Evolutionary conservation across 2,329 filamentous ascomycete species (phyloP).

Genomic region (Acrocalymma vagum): DNA sequence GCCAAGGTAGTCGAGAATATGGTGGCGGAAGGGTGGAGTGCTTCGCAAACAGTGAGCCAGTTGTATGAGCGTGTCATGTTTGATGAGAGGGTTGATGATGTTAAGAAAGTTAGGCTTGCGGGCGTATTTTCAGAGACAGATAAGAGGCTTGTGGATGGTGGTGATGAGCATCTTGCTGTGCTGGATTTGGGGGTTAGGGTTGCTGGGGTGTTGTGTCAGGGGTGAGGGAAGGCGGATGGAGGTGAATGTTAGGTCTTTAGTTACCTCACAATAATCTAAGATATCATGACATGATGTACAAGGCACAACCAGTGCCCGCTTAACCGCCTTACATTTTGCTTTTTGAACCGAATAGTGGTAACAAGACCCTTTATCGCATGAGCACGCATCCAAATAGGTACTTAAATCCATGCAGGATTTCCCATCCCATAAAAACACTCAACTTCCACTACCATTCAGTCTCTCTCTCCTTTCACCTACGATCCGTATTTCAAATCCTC

Average conservation of each 20-base stretch:
- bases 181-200: constrained; percentile 85
- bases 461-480: no score
- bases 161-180: constrained; percentile 92
- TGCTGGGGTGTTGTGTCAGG: constrained; percentile 71
- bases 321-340: not conserved
- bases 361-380: not conserved
- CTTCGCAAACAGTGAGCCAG: constrained; percentile 84
- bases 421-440: no score
- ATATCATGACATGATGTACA: not conserved
- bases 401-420: not conserved
- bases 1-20: constrained; percentile 86
- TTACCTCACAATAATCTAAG: not conserved
- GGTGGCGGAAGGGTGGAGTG: constrained; percentile 97
- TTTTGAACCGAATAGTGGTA: not conserved
- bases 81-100: constrained; percentile 83
- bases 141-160: constrained; percentile 91
- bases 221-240: constrained; percentile 18
- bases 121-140: constrained; percentile 92
- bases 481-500: no score
- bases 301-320: not conserved
- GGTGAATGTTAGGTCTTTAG: no score
- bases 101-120: constrained; percentile 90
- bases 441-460: no score
- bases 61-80: constrained; percentile 84
- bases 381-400: not conserved